These are phyloP conservation scores for Wickerhamiella slavikovae DNA, from an alignment of 805 yeast genomes.

Conservation along the genomic window DNA sequence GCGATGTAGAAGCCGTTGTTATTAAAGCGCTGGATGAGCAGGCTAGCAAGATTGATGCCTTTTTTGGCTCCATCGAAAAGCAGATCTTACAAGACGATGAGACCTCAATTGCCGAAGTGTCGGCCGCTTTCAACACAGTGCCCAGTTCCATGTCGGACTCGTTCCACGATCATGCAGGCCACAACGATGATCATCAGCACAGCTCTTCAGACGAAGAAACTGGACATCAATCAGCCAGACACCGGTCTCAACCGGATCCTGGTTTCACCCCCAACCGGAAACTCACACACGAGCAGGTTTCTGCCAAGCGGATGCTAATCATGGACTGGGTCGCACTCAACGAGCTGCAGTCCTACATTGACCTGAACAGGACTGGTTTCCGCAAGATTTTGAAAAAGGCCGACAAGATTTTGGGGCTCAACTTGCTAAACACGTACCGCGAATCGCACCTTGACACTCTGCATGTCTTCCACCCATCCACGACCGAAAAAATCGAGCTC, in stretches of 20 bases:
- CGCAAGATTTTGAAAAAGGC: constrained; percentile 79
- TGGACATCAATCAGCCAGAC: background rate
- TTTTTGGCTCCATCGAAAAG: constrained; percentile 49
- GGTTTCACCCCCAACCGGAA: constrained; percentile 1
- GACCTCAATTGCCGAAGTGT: constrained; percentile 31
- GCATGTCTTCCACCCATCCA: constrained; percentile 31
- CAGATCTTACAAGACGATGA: constrained; percentile 32
- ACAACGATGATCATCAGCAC: background rate
- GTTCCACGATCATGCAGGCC: background rate
- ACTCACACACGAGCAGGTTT: background rate
- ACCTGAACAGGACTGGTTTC: constrained; percentile 74
- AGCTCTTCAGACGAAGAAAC: constrained; percentile 2
- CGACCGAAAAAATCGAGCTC: constrained; percentile 28
- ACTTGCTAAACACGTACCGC: constrained; percentile 39
- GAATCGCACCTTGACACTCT: constrained; percentile 24
- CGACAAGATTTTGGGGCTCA: constrained; percentile 57
- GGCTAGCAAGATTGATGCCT: constrained; percentile 50
- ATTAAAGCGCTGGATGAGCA: constrained; percentile 58
- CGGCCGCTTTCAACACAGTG: background rate
- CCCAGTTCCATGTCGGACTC: background rate
- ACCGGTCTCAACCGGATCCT: background rate
- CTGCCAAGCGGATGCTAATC: constrained; percentile 3
- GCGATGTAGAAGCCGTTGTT: too few species aligned
- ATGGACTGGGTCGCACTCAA: constrained; percentile 42
- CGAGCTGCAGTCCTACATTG: constrained; percentile 66